Percentiles rank a stretch among this genome's conserved stretches.
These are phyloP conservation scores for Rauvolfia tetraphylla DNA, from an alignment of 257 asterid species.

Conservation along the genomic window DNA sequence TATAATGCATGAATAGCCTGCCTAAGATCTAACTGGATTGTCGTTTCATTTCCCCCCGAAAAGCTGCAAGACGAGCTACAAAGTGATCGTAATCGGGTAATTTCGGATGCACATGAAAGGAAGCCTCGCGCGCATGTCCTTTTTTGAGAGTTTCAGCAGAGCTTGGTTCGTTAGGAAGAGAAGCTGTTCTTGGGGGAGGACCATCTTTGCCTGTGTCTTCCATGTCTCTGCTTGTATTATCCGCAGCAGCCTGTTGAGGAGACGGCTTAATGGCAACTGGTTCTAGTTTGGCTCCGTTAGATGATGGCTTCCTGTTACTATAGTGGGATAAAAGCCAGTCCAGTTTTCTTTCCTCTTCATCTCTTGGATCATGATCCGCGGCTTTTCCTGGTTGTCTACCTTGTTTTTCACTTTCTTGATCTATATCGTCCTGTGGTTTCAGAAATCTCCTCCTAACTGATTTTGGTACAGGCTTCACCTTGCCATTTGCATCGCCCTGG, in stretches of 20 bases:
- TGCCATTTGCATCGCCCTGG: constrained; percentile 12
- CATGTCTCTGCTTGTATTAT: background rate
- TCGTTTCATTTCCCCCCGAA: constrained; percentile 27
- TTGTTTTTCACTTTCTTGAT: constrained; percentile 10
- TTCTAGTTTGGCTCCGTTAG: constrained; percentile 20
- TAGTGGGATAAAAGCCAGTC: constrained; percentile 53
- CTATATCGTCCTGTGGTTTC: constrained; percentile 24
- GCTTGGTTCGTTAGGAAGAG: constrained; percentile 44
- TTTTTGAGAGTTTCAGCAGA: constrained; percentile 29
- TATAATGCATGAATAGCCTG: background rate
- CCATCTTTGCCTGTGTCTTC: constrained; percentile 28
- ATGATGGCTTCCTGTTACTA: constrained; percentile 42
- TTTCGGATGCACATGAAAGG: constrained; percentile 28
- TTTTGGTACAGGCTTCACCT: constrained; percentile 29
- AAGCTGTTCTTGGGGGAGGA: constrained; percentile 35
- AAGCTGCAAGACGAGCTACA: constrained; percentile 11
- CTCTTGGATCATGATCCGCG: constrained; percentile 13
- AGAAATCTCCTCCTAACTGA: constrained; percentile 49
- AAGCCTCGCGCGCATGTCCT: constrained; percentile 45
- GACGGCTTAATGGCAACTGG: constrained; percentile 14
- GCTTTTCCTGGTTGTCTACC: background rate
- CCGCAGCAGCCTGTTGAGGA: constrained; percentile 18
- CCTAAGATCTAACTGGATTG: background rate
- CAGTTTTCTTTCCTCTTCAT: constrained; percentile 53
- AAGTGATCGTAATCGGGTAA: constrained; percentile 4